A percentile compares a stretch with the other conserved stretches of the same genome.
Conservation (phyloP, 148 eudicot species). For the Polygonum maritimum region DNA sequence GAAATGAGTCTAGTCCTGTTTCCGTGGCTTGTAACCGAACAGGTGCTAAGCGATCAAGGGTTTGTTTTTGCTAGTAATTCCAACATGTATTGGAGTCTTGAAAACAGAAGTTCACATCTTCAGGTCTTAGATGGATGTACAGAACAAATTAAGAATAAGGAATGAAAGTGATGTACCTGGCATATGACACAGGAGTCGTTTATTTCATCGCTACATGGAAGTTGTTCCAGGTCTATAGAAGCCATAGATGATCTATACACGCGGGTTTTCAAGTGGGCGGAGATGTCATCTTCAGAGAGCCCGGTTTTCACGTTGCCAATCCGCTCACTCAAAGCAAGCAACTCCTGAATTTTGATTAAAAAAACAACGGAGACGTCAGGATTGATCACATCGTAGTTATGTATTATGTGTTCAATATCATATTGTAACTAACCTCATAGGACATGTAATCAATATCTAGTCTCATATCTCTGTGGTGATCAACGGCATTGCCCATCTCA, state of each 20-base stretch:
- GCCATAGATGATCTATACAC: slow-evolving; percentile 26
- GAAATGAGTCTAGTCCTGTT: too few relatives aligned
- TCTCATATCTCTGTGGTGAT: slow-evolving; percentile 88
- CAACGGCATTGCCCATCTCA: slow-evolving; percentile 49
- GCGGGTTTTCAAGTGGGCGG: slow-evolving; percentile 48
- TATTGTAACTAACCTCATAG: slow-evolving; percentile 58
- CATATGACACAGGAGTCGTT: slow-evolving; percentile 74
- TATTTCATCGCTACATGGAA: slow-evolving; percentile 38
- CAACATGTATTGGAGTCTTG: background rate
- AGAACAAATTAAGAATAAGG: background rate
- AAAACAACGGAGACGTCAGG: background rate
- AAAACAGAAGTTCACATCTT: too few relatives aligned
- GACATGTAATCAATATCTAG: slow-evolving; percentile 95
- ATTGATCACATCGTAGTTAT: background rate
- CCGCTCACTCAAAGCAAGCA: slow-evolving; percentile 90
- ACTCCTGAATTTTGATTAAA: slow-evolving; percentile 44
- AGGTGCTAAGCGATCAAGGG: background rate
- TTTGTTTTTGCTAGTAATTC: background rate
- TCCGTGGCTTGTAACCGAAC: too few relatives aligned
- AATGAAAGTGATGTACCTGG: slow-evolving; percentile 42
- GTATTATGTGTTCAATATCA: background rate
- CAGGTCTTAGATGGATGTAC: background rate
- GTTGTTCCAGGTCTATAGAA: slow-evolving; percentile 37
- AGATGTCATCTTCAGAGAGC: slow-evolving; percentile 55
- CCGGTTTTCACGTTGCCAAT: slow-evolving; percentile 82